phyloP scores from a whole-genome alignment of 2,329 filamentous ascomycete genomes.

The Penicillium sp. region DNA sequence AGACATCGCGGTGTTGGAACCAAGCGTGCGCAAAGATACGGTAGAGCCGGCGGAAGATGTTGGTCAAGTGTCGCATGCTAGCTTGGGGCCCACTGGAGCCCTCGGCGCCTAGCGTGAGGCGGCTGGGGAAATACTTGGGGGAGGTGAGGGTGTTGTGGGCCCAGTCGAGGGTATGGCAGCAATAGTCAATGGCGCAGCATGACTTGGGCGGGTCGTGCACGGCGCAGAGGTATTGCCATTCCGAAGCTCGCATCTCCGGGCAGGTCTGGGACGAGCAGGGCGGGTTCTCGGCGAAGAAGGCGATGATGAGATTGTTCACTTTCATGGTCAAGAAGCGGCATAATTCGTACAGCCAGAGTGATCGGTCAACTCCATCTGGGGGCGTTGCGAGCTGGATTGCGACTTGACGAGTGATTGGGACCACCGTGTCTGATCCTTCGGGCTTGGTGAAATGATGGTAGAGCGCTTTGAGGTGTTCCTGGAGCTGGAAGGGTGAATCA shows the following conservation, averaged over 20 bases:
- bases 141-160: conserved; percentile 92
- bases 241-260: conserved; percentile 96
- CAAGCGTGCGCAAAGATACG: conserved; percentile 98
- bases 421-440: conserved; percentile 58
- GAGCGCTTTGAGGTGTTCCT: conserved; percentile 92
- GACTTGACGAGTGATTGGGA: conserved; percentile 73
- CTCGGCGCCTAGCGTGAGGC: conserved; percentile 63
- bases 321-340: conserved; percentile 94
- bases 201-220: conserved; percentile 96
- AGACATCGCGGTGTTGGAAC: conserved; percentile 95
- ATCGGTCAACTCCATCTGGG: conserved; percentile 78
- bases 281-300: conserved; percentile 87
- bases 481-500: conserved; percentile 94
- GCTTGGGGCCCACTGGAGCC: conserved; percentile 45
- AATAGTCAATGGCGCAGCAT: conserved; percentile 98
- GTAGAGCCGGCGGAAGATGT: conserved; percentile 92
- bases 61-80: conserved; percentile 72
- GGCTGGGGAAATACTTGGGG: conserved; percentile 91
- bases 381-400: conserved; percentile 76
- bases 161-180: conserved; percentile 98
- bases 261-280: conserved; percentile 88
- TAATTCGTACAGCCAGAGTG: conserved; percentile 96
- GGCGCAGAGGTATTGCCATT: conserved; percentile 98
- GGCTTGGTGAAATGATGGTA: conserved; percentile 79
- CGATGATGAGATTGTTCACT: conserved; percentile 88